Conservation (phyloP, 192 early-diverging fungal species). For the Helicostylum pulchrum region DNA sequence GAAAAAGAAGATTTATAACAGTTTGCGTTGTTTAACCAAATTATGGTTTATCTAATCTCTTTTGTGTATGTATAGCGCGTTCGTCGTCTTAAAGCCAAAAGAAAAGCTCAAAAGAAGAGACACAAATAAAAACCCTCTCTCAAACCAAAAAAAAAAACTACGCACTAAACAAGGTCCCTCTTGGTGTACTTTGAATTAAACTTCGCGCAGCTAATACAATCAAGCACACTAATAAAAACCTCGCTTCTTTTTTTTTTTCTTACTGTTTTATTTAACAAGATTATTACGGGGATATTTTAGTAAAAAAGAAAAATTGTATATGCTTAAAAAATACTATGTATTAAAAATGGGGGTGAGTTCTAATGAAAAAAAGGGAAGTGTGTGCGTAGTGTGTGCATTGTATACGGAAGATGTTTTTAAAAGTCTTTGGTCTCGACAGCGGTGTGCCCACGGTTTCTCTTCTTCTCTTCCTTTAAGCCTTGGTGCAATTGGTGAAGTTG, state of each 20-base stretch:
- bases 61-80: slow-evolving; percentile 1
- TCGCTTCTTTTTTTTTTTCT: background rate
- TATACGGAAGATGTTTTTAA: background rate
- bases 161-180: background rate
- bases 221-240: background rate
- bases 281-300: background rate
- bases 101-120: slow-evolving; percentile 7
- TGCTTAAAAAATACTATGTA: background rate
- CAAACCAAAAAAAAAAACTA: background rate
- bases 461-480: slow-evolving; percentile 34
- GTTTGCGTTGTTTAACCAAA: too few species aligned
- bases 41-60: too few species aligned
- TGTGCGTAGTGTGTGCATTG: background rate
- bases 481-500: slow-evolving; percentile 36
- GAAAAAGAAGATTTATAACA: slow-evolving; percentile 1
- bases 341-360: background rate
- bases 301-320: background rate
- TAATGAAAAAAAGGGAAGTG: background rate
- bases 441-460: background rate
- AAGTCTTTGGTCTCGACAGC: background rate
- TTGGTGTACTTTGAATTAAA: too few species aligned
- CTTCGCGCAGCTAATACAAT: too few species aligned
- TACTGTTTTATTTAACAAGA: background rate
- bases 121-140: background rate
- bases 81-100: slow-evolving; percentile 5